phyloP scores from a whole-genome alignment of 148 eudicot genomes.

The Silene conica region DNA sequence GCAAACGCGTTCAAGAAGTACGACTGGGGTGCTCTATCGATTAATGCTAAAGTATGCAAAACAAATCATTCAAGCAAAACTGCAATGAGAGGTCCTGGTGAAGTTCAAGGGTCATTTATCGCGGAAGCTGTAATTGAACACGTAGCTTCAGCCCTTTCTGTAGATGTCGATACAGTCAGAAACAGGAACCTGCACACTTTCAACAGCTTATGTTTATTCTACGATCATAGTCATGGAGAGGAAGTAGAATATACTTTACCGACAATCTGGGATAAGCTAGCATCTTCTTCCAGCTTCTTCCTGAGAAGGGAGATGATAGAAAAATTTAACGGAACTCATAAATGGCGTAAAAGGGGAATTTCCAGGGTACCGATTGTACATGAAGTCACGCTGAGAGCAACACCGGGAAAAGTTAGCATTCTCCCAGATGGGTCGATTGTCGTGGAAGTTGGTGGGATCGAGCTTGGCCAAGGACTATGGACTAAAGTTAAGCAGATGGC shows the following conservation, averaged over 20 bases:
- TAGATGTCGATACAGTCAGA: conserved; percentile 68
- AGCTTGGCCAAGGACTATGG: conserved; percentile 89
- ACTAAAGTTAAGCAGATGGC: conserved; percentile 89
- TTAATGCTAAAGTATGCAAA: conserved; percentile 73
- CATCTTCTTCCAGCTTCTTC: conserved; percentile 40
- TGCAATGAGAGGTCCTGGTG: conserved; percentile 91
- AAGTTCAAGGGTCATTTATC: conserved; percentile 67
- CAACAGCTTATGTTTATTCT: conserved; percentile 56
- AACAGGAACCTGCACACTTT: conserved; percentile 54
- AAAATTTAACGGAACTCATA: conserved; percentile 39
- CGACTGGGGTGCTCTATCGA: conserved; percentile 84
- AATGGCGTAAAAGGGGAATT: conserved; percentile 77
- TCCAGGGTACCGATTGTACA: conserved; percentile 65
- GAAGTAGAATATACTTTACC: conserved; percentile 66
- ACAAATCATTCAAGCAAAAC: conserved; percentile 70
- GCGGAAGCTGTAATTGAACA: conserved; percentile 86
- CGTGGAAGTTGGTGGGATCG: conserved; percentile 94
- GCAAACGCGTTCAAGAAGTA: conserved; percentile 54
- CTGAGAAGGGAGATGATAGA: conserved; percentile 37
- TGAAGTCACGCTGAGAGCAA: conserved; percentile 42
- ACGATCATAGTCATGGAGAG: conserved; percentile 43
- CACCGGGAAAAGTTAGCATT: conserved; percentile 85
- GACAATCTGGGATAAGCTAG: conserved; percentile 59
- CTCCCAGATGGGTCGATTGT: conserved; percentile 77
- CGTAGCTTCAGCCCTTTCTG: conserved; percentile 57